Base-by-base conservation (phyloP, 2,329 filamentous ascomycete species). In the Biscogniauxia mediterranea region DNA sequence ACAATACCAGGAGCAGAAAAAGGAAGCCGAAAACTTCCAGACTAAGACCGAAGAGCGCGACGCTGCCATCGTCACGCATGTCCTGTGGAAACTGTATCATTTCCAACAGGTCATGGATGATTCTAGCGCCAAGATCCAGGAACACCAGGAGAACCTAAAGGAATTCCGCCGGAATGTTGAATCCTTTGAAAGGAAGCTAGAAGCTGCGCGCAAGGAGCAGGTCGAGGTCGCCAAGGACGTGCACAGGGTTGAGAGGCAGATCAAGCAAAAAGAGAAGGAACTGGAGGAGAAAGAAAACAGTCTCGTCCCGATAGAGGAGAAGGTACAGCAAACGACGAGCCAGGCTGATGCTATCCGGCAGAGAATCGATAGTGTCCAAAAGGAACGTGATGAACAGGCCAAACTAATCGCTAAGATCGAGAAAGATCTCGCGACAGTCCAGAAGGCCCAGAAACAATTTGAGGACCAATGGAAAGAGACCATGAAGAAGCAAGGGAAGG, bases 1-100 rank as follows among this genome's bases (percentile, higher is more conserved):
- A 74, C 93, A 97, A 71, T 99, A 97, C 71, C 91, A 96, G 71
- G 93, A 98, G 74, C 94, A 98, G 77, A 98, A 98, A 79, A 89
- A 88, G 68, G 95, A 98, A 73, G 94, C 94, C 5, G 95, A 99
- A 67, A 94, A 89, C 69, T 99, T 94, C 73, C 91, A 96, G 72
- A 88, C 86, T 66, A 98, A 97, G 77, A 90, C 90, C 1, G 90
- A 95, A 58, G 92, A 98, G 75, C 88, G 92, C 55, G 94, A 99
- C 73, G 86, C 92, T 58, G 95, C 94, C 7, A 90, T 97, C 60
- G 91, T 98, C 59, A 93, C 90, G 0, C 94, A 98, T 67, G 93
- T 96, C 38, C 80, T 99, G 15, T 99, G 94, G 94, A 98, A 97
- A 77, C 83, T 99, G 1, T 98, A 92, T 75, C 93, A 97, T 72